Evolutionary conservation across 148 eudicot species (phyloP).

Genomic region (Arctostaphylos glauca): DNA sequence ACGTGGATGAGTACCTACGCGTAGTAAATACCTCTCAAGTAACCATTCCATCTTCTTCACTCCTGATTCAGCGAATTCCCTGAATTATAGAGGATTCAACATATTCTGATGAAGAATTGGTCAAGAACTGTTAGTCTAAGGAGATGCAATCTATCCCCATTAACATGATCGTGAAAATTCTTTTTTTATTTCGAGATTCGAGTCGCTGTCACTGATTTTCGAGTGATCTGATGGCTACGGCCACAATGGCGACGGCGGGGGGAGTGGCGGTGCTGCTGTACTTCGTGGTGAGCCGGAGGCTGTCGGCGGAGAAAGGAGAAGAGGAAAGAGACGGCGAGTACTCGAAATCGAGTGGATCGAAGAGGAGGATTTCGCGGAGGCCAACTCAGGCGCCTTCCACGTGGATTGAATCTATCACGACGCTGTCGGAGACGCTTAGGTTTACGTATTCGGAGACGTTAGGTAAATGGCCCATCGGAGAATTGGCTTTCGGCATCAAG

Average conservation of each 20-base stretch:
- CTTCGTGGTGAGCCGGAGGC: slow-evolving; percentile 49
- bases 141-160: neutral
- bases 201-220: slow-evolving; percentile 3
- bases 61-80: slow-evolving; percentile 3
- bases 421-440: slow-evolving; percentile 76
- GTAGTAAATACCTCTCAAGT: neutral
- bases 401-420: slow-evolving; percentile 79
- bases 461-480: slow-evolving; percentile 97
- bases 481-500: slow-evolving; percentile 91
- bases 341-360: slow-evolving; percentile 45
- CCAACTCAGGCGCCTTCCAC: slow-evolving; percentile 96
- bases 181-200: neutral
- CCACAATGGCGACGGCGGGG: slow-evolving; percentile 82
- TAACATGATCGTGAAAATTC: neutral
- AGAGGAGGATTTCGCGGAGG: slow-evolving; percentile 58
- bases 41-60: neutral
- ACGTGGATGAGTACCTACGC: neutral
- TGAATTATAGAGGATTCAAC: neutral
- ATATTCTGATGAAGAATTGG: neutral
- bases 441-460: slow-evolving; percentile 88
- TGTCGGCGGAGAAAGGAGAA: slow-evolving; percentile 25
- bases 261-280: slow-evolving; percentile 72
- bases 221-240: slow-evolving; percentile 56
- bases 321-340: slow-evolving; percentile 40
- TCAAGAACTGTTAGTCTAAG: neutral